Evolutionary conservation across 306 rosid species (phyloP), one percentile per base, ranked within the genome.

Genomic region (Rosa multiflora): DNA sequence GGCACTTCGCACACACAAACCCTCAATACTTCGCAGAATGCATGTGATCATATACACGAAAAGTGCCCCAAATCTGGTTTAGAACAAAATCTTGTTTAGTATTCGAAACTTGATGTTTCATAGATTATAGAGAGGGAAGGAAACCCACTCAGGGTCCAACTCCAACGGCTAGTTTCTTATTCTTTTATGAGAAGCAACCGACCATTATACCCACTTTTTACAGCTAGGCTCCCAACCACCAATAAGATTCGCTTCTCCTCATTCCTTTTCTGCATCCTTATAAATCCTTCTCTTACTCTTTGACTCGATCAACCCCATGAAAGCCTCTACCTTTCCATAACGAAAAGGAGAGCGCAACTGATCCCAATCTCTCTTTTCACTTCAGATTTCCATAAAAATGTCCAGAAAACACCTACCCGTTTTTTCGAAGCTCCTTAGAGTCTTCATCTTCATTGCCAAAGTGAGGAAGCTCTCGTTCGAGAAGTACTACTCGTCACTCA

Each of bases 161-260:
- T 67, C 62, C 80, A 90, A 90, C 93, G 91, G 93, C 93, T 91
- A 91, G 84, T 73, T 59, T 73, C 85, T 29, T 53, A 52, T 75
- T 81, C 80, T 63, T 56, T 69, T 68, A 56, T 53, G 80, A 51
- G 79, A 76, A 63, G 51, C 81, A 58, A 88, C 97, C 93, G 87
- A 89, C 91, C 89, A 62, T 4, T 47, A 84, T 13, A 48, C 23
- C 59, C 47, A 1, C 86, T 74, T 83, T 82, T 86, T 83, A 84
- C 90, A 91, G 87, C 86, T 86, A 8, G 88, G 91, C 91, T 80
- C 81, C 79, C 81, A 76, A 75, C 81, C 58, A 61, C 75, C 74
- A 3, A 4, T 79, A 52, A 40, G 68, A 72, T 83, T 76, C 55
- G 52, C 7, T 26, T 61, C 32, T n/a, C 29, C 55, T 59, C 72